These are phyloP conservation scores for Anisodus acutangulus DNA, from an alignment of 257 asterid genomes.

Conservation along the genomic window DNA sequence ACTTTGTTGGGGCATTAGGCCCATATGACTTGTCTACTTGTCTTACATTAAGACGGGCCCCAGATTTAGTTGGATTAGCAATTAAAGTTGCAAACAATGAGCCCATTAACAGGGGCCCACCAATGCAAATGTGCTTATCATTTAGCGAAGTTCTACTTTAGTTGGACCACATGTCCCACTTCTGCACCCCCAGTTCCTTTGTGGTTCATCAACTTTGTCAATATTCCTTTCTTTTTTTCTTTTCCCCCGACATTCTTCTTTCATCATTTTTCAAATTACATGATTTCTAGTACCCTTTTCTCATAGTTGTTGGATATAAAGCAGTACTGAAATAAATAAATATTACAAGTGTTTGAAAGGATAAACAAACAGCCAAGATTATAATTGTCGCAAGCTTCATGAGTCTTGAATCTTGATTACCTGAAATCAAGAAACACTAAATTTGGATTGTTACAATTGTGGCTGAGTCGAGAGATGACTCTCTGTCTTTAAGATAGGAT, in stretches of 20 bases:
- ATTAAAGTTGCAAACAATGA: neutral
- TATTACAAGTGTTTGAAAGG: too few relatives aligned
- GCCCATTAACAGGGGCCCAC: neutral
- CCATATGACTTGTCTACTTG: slow-evolving; percentile 3
- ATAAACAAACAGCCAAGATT: too few relatives aligned
- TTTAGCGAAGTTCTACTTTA: neutral
- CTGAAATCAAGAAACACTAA: too few relatives aligned
- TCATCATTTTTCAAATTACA: neutral
- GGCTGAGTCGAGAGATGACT: too few relatives aligned
- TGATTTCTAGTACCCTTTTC: neutral
- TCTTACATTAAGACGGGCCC: neutral
- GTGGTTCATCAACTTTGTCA: slow-evolving; percentile 8
- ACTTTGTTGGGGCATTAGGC: slow-evolving; percentile 18
- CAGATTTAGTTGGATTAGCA: neutral
- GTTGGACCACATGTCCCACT: neutral
- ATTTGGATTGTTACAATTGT: too few relatives aligned
- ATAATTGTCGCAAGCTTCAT: too few relatives aligned
- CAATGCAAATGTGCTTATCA: neutral
- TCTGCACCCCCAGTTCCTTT: neutral
- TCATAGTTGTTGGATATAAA: too few relatives aligned
- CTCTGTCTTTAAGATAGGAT: too few relatives aligned
- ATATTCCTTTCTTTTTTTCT: neutral
- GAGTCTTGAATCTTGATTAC: too few relatives aligned
- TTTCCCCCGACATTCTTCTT: neutral
- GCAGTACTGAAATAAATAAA: too few relatives aligned